Base-by-base conservation (phyloP, 495 filamentous ascomycete genomes). In the Astrocystis sublimbata region DNA sequence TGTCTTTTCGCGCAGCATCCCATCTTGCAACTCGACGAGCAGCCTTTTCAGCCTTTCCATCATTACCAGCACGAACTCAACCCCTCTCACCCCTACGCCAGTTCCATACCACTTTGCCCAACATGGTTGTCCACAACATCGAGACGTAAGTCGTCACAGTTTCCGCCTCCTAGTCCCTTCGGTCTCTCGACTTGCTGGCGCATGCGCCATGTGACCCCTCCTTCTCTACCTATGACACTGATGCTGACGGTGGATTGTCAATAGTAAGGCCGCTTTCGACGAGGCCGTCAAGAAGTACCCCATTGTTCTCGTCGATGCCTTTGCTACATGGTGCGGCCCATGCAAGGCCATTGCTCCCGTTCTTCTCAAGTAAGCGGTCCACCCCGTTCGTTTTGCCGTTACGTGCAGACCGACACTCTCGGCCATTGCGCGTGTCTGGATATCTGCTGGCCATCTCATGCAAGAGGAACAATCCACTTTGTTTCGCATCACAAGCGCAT, bases 311-410 rank as follows among this genome's bases (percentile, higher is more conserved):
- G 71, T 97, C 74, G 93, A 98, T 82, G 92, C 86, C 79, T 91
- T 88, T 73, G 93, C 93, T 45, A 84, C 78, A 36, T 98, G 93
- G 93, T 98, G 93, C 82, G 93, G 92, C 60, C 93, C 93, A 58
- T 98, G 93, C 88, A 97, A 92, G 81, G 81, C 84, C 65, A 92
- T 98, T 67, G 84, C 92, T 19, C 93, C 93, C 38, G 68, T 81
- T 26, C 72, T 97, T 56, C 84, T 85, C 61, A 80, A 86, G 84
- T 86, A 76, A 72, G 83, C 70, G 21, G 13, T n/a, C 46, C 36
- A n/a, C n/a, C n/a, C n/a, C n/a, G n/a, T n/a, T n/a, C n/a, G n/a
- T n/a, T n/a, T 45, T 24, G 13, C 13, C 21, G 17, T 47, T 4
- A 5, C 7, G 47, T 47, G 8, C n/a, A n/a, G n/a, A n/a, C n/a